Evolutionary conservation across 106 monocot species (phyloP).

Genomic region (Hemerocallis citrina): DNA sequence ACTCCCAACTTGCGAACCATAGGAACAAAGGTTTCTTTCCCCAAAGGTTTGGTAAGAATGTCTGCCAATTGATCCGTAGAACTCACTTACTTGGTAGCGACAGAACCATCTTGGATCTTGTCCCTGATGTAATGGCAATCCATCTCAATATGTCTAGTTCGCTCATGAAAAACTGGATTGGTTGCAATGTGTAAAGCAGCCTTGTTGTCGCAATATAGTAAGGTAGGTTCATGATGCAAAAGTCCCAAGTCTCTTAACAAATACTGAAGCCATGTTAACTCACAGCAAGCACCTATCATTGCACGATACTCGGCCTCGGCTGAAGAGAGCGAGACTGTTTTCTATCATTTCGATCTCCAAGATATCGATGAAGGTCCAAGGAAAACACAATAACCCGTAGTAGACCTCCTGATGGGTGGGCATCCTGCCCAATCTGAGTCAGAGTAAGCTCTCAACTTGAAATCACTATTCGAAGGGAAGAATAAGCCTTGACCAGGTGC

Average conservation of each 20-base stretch:
- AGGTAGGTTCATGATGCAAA: not conserved
- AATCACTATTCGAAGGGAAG: not conserved
- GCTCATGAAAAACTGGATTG: constrained; percentile 5
- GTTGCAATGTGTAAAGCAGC: not conserved
- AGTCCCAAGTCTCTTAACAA: not conserved
- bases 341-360: not conserved
- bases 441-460: not conserved
- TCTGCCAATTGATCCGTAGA: no score
- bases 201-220: not conserved
- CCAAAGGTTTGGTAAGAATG: no score
- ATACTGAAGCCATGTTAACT: not conserved
- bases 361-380: not conserved
- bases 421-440: constrained; percentile 9
- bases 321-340: not conserved
- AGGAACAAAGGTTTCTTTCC: no score
- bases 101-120: no score
- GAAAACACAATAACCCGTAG: not conserved
- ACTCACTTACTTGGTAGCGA: no score
- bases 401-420: not conserved
- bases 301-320: not conserved
- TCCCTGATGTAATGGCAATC: no score
- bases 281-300: not conserved
- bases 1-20: no score
- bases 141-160: not conserved
- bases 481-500: constrained; percentile 3